Evolutionary conservation across 148 eudicot species (phyloP), one percentile per base, ranked within the genome.

Genomic region (Silene conica): DNA sequence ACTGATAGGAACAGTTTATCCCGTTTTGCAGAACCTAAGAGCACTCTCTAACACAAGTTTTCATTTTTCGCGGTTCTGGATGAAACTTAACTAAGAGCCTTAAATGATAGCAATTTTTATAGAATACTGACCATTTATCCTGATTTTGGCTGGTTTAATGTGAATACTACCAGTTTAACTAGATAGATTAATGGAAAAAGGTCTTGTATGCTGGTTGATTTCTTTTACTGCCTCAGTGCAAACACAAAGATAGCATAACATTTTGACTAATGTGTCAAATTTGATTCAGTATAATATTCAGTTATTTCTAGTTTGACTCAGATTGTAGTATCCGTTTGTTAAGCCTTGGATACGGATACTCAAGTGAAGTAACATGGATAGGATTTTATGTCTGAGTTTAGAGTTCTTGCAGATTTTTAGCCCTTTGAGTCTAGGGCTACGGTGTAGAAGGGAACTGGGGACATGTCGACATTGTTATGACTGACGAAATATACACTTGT

Each of bases 1-100:
- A 21, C 55, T 61, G 61, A 62, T 76, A 66, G 38, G 23, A 50
- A 56, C 20, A 76, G 34, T 19, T 28, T 60, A 57, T 76, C 41
- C 71, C 43, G 43, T 38, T 1, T 38, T 38, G 43, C 8, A 38
- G 43, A 38, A 38, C 8, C 3, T 38, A 38, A 56, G 58, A 41
- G 26, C 26, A 54, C 52, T 52, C 5, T 19, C 45, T 5, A 13
- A 41, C 48, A 11, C 38, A 48, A 26, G 28, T 50, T 63, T 46
- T 12, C 15, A 63, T 63, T 14, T 23, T 25, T 14, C 18, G 5
- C 28, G 31, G 18, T 25, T 25, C 7, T 63, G 1, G 48, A n/a
- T 65, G 43, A 26, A 31, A 46, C 45, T 31, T 57, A 56, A 59
- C 28, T 2, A 18, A 28, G 56, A 21, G 31, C 22, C 57, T 72